A percentile compares a stretch with the other conserved stretches of the same genome.
phyloP scores from a whole-genome alignment of 2,329 filamentous ascomycete genomes.

The Colletotrichum sp. region DNA sequence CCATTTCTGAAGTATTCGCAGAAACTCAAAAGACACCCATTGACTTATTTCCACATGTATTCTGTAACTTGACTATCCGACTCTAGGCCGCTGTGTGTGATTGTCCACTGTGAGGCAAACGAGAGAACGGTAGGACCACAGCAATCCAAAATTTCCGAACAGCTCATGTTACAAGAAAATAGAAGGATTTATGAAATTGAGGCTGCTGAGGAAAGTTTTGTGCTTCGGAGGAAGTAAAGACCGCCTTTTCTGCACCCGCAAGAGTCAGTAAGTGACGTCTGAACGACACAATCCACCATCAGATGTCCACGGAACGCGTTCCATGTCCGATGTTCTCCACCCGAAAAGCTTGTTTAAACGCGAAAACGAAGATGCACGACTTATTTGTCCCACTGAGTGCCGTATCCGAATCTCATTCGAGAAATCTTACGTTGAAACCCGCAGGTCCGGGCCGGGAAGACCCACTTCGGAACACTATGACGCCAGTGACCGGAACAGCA shows the following conservation, averaged over 20 bases:
- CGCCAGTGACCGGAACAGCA: not conserved
- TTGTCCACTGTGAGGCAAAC: not conserved
- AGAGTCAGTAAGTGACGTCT: not conserved
- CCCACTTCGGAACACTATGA: not conserved
- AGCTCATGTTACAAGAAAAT: not conserved
- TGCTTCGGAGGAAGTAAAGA: not conserved
- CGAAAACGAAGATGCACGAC: not conserved
- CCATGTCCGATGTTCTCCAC: not conserved
- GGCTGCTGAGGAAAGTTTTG: not conserved
- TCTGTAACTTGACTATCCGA: not conserved
- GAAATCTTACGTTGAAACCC: not conserved
- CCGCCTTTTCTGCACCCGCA: not conserved
- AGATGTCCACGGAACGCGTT: not conserved
- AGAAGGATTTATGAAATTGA: no score
- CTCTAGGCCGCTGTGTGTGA: not conserved
- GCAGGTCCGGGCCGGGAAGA: not conserved
- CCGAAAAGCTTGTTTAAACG: not conserved
- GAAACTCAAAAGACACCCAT: not conserved
- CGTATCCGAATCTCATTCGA: not conserved
- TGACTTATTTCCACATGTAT: not conserved
- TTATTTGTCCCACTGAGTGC: not conserved
- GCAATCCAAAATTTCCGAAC: not conserved
- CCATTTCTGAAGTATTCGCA: not conserved
- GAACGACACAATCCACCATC: not conserved
- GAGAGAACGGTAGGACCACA: not conserved